These are phyloP conservation scores for Globisporangium spinosum DNA, from an alignment of 352 stramenopile species.

Conservation along the genomic window DNA sequence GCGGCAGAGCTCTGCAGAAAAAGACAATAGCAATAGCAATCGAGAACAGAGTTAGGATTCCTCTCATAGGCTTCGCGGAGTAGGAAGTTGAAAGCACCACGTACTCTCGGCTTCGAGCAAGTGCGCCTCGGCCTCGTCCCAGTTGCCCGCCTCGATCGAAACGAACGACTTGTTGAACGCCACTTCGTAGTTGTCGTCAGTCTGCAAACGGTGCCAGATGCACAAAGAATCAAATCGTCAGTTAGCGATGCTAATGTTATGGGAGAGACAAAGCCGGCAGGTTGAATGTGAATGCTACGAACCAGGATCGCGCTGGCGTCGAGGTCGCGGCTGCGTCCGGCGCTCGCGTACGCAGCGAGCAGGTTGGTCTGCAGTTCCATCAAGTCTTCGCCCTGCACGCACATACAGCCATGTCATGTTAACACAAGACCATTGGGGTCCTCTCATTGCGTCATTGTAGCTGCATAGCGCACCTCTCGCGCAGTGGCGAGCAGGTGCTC, in stretches of 20 bases:
- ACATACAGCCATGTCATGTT: not conserved
- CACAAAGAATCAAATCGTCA: not conserved
- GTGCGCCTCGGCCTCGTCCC: slow-evolving; percentile 37
- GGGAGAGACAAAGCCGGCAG: not conserved
- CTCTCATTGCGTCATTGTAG: too few species aligned
- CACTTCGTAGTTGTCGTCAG: slow-evolving; percentile 74
- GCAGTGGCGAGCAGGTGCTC: slow-evolving; percentile 53
- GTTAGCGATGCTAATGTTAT: not conserved
- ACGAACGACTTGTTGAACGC: slow-evolving; percentile 85
- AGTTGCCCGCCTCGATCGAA: slow-evolving; percentile 63
- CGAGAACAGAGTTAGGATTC: not conserved
- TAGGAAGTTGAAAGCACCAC: slow-evolving; percentile 4
- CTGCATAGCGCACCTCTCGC: slow-evolving; percentile 24
- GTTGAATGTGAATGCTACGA: not conserved
- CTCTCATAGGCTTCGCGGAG: not conserved
- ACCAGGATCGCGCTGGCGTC: slow-evolving; percentile 48
- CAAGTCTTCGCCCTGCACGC: slow-evolving; percentile 47
- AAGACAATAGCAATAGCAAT: not conserved
- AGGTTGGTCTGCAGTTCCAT: slow-evolving; percentile 80
- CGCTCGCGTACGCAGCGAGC: slow-evolving; percentile 67
- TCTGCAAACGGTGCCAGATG: slow-evolving; percentile 22
- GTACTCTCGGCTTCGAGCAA: slow-evolving; percentile 62
- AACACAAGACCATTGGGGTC: not conserved
- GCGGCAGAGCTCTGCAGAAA: slow-evolving; percentile 55
- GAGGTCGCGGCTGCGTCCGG: slow-evolving; percentile 50